Evolutionary conservation across 441 rosid species (phyloP).

Genomic region (Pelargonium citronellum): DNA sequence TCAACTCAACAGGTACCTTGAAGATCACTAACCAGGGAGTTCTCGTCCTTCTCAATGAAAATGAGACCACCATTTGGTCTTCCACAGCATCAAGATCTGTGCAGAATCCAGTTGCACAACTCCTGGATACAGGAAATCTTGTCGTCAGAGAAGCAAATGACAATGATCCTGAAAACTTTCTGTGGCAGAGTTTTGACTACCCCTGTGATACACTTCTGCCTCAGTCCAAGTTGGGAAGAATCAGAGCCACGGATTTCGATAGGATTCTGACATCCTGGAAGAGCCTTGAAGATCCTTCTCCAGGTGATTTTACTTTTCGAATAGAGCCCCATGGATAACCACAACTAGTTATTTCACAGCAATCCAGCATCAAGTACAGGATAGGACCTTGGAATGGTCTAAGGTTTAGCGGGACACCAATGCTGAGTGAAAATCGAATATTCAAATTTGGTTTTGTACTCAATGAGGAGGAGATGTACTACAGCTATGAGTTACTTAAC

Average conservation of each 20-base stretch:
- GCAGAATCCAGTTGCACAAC: not conserved
- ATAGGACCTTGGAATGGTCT: constrained; percentile 25
- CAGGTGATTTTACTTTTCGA: constrained; percentile 6
- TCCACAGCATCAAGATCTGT: not conserved
- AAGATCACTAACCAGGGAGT: not conserved
- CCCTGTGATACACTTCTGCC: not conserved
- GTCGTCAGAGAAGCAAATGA: not conserved
- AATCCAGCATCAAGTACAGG: not conserved
- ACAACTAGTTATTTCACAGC: no score
- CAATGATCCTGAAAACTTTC: not conserved
- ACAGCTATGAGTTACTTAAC: not conserved
- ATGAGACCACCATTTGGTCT: not conserved
- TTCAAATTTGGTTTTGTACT: constrained; percentile 7
- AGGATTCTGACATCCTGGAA: not conserved
- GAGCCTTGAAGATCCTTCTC: not conserved
- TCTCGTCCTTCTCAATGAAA: not conserved
- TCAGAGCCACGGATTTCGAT: not conserved
- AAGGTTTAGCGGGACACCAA: not conserved
- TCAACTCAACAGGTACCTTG: not conserved
- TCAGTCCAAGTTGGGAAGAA: not conserved
- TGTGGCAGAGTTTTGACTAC: constrained; percentile 4
- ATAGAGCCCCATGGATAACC: constrained; percentile 21
- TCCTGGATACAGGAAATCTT: not conserved
- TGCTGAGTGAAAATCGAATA: not conserved
- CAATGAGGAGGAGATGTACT: constrained; percentile 18